phyloP scores from a whole-genome alignment of 257 asterid genomes.

The Salvia splendens region DNA sequence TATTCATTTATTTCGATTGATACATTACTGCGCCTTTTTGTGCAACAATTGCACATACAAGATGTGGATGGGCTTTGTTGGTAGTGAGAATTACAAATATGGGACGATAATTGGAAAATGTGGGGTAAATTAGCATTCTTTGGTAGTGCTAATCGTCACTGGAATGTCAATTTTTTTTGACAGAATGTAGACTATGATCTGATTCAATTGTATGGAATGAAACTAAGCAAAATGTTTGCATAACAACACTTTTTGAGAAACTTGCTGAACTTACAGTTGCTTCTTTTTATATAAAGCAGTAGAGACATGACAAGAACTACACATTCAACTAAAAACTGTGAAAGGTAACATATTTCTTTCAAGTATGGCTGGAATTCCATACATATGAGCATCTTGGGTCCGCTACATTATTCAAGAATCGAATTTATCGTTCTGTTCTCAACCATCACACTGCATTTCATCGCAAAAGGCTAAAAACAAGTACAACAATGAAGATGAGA shows the following conservation, averaged over 20 bases:
- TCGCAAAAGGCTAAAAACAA: slow-evolving; percentile 3
- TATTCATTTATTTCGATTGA: slow-evolving; percentile 8
- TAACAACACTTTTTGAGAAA: too few relatives aligned
- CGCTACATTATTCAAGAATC: slow-evolving; percentile 35
- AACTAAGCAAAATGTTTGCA: slow-evolving; percentile 4
- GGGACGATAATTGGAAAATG: neutral
- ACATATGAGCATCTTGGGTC: slow-evolving; percentile 23
- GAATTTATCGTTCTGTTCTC: slow-evolving; percentile 24
- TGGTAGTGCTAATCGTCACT: neutral
- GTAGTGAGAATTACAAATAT: neutral
- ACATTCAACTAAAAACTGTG: neutral
- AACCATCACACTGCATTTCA: slow-evolving; percentile 26
- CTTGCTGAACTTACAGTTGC: neutral
- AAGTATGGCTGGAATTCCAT: slow-evolving; percentile 19
- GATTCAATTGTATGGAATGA: neutral
- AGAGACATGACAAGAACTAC: neutral
- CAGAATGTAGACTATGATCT: slow-evolving; percentile 5
- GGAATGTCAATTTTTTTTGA: too few relatives aligned
- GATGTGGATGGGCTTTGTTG: neutral
- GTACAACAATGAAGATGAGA: slow-evolving; percentile 26
- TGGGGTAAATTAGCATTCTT: neutral
- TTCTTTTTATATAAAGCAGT: neutral
- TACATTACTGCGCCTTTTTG: neutral
- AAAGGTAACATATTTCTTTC: neutral
- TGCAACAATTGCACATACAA: neutral